A percentile compares a stretch with the other conserved stretches of the same genome.
Conservation (phyloP, 768 basidiomycete species). For the Termitomyces sp. region DNA sequence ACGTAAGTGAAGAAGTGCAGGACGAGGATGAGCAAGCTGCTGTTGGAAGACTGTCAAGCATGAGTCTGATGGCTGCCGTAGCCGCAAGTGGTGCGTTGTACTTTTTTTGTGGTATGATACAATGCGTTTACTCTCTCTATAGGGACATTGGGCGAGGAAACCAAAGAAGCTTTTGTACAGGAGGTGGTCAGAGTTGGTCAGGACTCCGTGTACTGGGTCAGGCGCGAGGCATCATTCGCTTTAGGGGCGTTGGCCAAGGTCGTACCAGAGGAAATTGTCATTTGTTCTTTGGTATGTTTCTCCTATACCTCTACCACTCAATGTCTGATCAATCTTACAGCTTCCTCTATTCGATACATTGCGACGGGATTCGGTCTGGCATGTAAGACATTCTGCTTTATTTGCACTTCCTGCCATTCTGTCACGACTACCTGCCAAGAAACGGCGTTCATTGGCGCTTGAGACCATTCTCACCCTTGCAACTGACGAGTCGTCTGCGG, state of each 20-base stretch:
- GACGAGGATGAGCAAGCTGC: conserved; percentile 67
- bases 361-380: conserved; percentile 65
- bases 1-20: conserved; percentile 26
- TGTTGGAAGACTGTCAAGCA: conserved; percentile 83
- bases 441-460: conserved; percentile 64
- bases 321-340: conserved; percentile 34
- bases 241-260: conserved; percentile 87
- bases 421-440: conserved; percentile 52
- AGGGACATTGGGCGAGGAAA: conserved; percentile 56
- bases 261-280: conserved; percentile 70
- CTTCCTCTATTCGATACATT: conserved; percentile 76
- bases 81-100: conserved; percentile 65
- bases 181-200: conserved; percentile 68
- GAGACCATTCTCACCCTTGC: conserved; percentile 62
- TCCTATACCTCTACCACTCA: background rate
- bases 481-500: conserved; percentile 57
- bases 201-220: conserved; percentile 73
- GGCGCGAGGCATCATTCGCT: conserved; percentile 84
- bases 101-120: background rate
- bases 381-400: conserved; percentile 85
- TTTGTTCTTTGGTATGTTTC: conserved; percentile 53
- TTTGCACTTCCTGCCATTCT: conserved; percentile 83
- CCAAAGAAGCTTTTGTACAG: conserved; percentile 61
- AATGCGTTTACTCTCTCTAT: conserved; percentile 20
- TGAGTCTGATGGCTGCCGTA: conserved; percentile 90